These are phyloP conservation scores for Trypanosoma scelopori DNA, from an alignment of 208 protist species.

Conservation along the genomic window DNA sequence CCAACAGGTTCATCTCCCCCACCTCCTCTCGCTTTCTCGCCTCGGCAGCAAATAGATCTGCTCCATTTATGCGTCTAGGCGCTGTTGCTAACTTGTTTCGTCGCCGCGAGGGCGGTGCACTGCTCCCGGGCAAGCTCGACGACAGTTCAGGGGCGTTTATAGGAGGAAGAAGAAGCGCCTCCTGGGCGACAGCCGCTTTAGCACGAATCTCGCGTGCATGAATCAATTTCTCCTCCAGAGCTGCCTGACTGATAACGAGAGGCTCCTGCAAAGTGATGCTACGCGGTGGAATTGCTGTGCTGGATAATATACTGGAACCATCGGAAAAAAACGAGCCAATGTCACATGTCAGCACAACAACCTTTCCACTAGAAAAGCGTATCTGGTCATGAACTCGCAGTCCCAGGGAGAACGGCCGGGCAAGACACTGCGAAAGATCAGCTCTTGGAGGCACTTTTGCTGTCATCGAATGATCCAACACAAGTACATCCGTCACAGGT, in stretches of 20 bases:
- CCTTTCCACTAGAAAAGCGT: conserved; percentile 19
- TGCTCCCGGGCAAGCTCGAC: background rate
- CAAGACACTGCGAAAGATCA: conserved; percentile 22
- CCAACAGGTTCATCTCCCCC: conserved; percentile 21
- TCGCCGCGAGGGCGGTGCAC: background rate
- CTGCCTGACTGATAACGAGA: conserved; percentile 17
- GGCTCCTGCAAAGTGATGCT: conserved; percentile 1
- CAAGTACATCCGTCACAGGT: conserved; percentile 29
- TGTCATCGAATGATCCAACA: conserved; percentile 8
- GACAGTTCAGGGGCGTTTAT: background rate
- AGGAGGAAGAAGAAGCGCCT: background rate
- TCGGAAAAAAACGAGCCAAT: conserved; percentile 22
- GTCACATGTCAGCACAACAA: conserved; percentile 3
- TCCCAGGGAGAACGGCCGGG: conserved; percentile 11
- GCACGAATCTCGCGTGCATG: conserved; percentile 18
- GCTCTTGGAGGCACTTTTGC: conserved; percentile 11
- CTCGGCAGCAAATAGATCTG: background rate
- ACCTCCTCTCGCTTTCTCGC: conserved; percentile 6
- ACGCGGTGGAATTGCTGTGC: conserved; percentile 10
- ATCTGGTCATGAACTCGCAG: conserved; percentile 29
- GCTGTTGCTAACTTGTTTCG: background rate
- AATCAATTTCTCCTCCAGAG: conserved; percentile 17
- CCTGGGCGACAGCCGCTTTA: background rate
- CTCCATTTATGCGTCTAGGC: background rate
- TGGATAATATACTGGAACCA: conserved; percentile 14